Conservation (phyloP, 306 rosid genomes). For the Rosa chinensis region DNA sequence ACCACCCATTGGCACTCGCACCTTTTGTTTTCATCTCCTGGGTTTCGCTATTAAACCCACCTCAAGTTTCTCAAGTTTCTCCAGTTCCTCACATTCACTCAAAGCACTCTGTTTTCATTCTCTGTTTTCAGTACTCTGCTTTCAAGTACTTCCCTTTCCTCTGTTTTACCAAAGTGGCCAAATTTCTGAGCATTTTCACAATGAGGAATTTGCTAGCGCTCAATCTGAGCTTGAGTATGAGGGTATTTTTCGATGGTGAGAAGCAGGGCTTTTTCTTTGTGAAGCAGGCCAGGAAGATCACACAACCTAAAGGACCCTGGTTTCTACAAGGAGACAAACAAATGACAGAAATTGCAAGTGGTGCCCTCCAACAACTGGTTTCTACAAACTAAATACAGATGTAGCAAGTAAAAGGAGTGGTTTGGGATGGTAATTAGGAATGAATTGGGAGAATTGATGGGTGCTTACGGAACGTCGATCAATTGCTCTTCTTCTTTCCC, state of each 20-base stretch:
- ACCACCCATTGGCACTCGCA: slow-evolving; percentile 18
- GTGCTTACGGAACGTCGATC: too few relatives aligned
- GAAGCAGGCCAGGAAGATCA: not conserved
- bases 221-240: slow-evolving; percentile 53
- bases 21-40: slow-evolving; percentile 13
- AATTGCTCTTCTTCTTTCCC: too few relatives aligned
- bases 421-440: too few relatives aligned
- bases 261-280: slow-evolving; percentile 14
- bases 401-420: too few relatives aligned
- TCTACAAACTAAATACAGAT: too few relatives aligned
- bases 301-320: too few relatives aligned
- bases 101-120: not conserved
- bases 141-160: too few relatives aligned
- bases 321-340: too few relatives aligned
- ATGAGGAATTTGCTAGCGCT: slow-evolving; percentile 57
- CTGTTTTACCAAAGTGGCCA: slow-evolving; percentile 30
- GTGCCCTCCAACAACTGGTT: too few relatives aligned
- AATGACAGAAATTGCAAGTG: too few relatives aligned
- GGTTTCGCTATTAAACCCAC: slow-evolving; percentile 1
- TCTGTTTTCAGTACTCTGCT: not conserved
- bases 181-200: slow-evolving; percentile 31
- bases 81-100: slow-evolving; percentile 13
- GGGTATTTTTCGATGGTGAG: slow-evolving; percentile 31
- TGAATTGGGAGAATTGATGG: too few relatives aligned
- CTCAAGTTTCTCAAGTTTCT: not conserved